phyloP scores from a whole-genome alignment of 352 stramenopile species.

The Phytophthora chlamydospora region DNA sequence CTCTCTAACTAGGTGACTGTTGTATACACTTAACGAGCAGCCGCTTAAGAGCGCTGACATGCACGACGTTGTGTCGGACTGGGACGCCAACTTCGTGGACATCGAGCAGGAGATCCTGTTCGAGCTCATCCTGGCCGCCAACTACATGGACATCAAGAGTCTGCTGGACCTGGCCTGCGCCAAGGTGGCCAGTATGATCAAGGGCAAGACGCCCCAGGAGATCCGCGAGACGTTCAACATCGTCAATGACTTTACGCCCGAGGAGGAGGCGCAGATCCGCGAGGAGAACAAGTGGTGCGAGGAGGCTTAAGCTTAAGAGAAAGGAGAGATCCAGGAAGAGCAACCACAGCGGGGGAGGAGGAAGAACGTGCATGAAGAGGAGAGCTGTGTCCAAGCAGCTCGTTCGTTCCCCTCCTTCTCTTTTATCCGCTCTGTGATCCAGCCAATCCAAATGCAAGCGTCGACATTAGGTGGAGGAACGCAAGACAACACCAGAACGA shows the following conservation, averaged over 20 bases:
- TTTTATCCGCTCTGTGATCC: not conserved
- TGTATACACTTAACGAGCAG: slow-evolving; percentile 38
- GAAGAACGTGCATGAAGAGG: too few relatives aligned
- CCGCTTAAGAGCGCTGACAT: slow-evolving; percentile 98
- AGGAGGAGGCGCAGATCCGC: slow-evolving; percentile 99
- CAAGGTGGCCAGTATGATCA: slow-evolving; percentile 95
- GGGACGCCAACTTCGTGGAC: slow-evolving; percentile 99
- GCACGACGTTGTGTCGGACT: slow-evolving; percentile 99
- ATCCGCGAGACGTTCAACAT: slow-evolving; percentile 99
- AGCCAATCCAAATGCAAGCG: slow-evolving; percentile 9
- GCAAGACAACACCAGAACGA: not conserved
- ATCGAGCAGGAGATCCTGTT: slow-evolving; percentile 99
- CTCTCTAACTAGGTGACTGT: too few relatives aligned
- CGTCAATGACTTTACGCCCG: slow-evolving; percentile 99
- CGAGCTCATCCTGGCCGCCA: slow-evolving; percentile 99
- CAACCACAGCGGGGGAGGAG: not conserved
- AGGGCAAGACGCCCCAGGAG: slow-evolving; percentile 99
- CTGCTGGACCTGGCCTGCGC: slow-evolving; percentile 91
- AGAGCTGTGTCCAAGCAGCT: too few relatives aligned
- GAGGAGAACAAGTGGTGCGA: slow-evolving; percentile 99
- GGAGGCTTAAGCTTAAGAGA: slow-evolving; percentile 89
- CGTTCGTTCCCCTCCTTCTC: not conserved
- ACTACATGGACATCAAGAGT: slow-evolving; percentile 99
- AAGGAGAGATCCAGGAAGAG: not conserved
- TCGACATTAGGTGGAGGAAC: slow-evolving; percentile 14